Base-by-base conservation (phyloP, 768 basidiomycete genomes). In the Hemileccinum rubropunctum region DNA sequence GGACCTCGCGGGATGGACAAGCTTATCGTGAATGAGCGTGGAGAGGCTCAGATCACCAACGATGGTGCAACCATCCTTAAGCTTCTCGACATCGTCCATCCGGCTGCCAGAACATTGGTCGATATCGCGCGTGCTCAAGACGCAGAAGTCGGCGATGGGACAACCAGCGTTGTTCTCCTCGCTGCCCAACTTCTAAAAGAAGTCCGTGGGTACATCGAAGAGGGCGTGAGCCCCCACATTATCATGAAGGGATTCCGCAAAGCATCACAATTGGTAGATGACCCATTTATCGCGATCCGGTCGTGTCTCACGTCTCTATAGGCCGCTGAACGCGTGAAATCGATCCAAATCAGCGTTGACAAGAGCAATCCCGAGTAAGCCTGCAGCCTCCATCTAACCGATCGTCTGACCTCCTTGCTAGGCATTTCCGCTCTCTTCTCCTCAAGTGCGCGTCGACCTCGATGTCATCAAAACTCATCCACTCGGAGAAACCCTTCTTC, bases 391-490 rank as follows among this genome's bases (percentile, higher is more conserved):
- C 32, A 26, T 18, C 26, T 32, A 11, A 21, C 28, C 38, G 15
- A 9, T 48, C 36, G 35, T 48, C 43, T 41, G 36, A 67, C 50
- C 36, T 28, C 45, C 20, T 51, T 45, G 3, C 7, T 59, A 98
- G 95, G 57, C 82, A 83, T 59, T 97, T 98, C 81, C 93, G 86
- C 42, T 91, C 94, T 54, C 84, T 98, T 20, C 81, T 98, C 30
- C 78, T 97, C 59, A 95, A 97, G 76, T 97, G 94, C 70, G 97
- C 97, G 23, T 87, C 94, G 23, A 99, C 97, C 3, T 95, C 97
- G n/a, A 98, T 98, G 95, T 98, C 97, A 14, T 98, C 95, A 53
- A 99, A 98, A 71, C 83, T 98, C 53, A 98, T 99, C 60, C 95
- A 98, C 68, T 93, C 92, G 13, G 92, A 98, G 73, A 98, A 97